Evolutionary conservation across 768 basidiomycete species (phyloP).

Genomic region (Auriscalpium orientale): DNA sequence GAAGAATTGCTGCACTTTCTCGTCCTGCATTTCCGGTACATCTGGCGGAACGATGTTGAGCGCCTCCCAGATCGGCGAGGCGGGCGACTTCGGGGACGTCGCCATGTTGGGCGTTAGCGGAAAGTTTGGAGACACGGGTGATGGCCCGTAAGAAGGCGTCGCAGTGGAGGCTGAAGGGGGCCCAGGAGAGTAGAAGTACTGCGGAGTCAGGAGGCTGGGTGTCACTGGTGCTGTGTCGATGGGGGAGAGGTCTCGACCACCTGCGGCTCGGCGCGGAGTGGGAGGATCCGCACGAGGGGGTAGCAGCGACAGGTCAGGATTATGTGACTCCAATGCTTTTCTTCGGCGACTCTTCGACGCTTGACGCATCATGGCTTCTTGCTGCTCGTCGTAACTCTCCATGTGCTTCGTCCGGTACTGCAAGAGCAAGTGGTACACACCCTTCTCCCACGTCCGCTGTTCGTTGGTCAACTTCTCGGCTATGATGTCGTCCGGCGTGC

Average conservation of each 20-base stretch:
- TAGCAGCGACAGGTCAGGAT: constrained; percentile 19
- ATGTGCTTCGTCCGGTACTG: constrained; percentile 72
- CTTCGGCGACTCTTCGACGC: constrained; percentile 29
- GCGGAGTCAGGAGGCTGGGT: constrained; percentile 7
- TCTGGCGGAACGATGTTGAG: constrained; percentile 36
- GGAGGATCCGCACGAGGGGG: constrained; percentile 52
- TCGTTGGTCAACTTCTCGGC: constrained; percentile 54
- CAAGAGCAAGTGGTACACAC: constrained; percentile 85
- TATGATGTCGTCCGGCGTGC: constrained; percentile 66
- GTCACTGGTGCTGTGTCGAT: constrained; percentile 9
- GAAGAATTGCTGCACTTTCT: constrained; percentile 77
- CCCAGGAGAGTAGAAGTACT: constrained; percentile 9
- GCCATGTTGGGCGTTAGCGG: constrained; percentile 4
- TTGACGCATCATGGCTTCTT: constrained; percentile 23
- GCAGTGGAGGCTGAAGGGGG: not conserved
- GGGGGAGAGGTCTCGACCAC: constrained; percentile 17
- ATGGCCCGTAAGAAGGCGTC: constrained; percentile 17
- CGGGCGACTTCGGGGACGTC: constrained; percentile 21
- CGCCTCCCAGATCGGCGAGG: constrained; percentile 24
- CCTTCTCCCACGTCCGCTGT: constrained; percentile 89
- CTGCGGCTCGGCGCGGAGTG: constrained; percentile 51
- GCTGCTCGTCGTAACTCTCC: constrained; percentile 57
- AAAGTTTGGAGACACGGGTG: constrained; percentile 16
- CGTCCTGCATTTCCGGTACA: constrained; percentile 67
- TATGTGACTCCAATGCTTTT: constrained; percentile 21